Evolutionary conservation across 495 filamentous ascomycete species (phyloP).

Genomic region (Neurospora pannonica): DNA sequence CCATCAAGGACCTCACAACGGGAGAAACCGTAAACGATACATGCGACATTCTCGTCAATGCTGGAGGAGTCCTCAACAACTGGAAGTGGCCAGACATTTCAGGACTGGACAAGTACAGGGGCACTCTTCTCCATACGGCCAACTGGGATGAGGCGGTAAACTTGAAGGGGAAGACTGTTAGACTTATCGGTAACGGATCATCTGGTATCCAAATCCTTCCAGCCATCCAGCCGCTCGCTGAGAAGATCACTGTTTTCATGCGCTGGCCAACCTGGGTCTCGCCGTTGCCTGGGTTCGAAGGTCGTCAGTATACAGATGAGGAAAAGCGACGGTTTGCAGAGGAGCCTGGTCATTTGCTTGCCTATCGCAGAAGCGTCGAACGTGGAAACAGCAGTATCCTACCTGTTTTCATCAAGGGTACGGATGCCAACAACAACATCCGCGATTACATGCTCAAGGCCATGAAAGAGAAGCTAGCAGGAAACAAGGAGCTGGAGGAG

Average conservation of each 20-base stretch:
- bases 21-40: background rate
- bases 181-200: conserved; percentile 28
- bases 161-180: conserved; percentile 38
- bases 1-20: background rate
- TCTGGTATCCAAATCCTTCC: conserved; percentile 43
- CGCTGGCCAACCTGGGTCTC: conserved; percentile 51
- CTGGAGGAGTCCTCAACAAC: background rate
- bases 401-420: conserved; percentile 27
- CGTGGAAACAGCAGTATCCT: conserved; percentile 27
- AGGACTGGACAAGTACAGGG: conserved; percentile 34
- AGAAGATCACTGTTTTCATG: conserved; percentile 34
- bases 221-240: conserved; percentile 36
- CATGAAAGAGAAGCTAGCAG: conserved; percentile 19
- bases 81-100: conserved; percentile 39
- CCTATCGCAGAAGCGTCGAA: conserved; percentile 20
- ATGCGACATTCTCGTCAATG: background rate
- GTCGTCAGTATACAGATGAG: conserved; percentile 13
- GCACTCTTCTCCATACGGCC: conserved; percentile 39
- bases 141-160: conserved; percentile 39
- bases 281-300: conserved; percentile 29
- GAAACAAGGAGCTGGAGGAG: conserved; percentile 22
- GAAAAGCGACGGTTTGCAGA: conserved; percentile 22
- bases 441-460: background rate
- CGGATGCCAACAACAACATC: conserved; percentile 17
- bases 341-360: conserved; percentile 14